Evolutionary conservation across 768 basidiomycete species (phyloP), one percentile per base, ranked within the genome.

Genomic region (Cystobasidiopsis lactophilus): DNA sequence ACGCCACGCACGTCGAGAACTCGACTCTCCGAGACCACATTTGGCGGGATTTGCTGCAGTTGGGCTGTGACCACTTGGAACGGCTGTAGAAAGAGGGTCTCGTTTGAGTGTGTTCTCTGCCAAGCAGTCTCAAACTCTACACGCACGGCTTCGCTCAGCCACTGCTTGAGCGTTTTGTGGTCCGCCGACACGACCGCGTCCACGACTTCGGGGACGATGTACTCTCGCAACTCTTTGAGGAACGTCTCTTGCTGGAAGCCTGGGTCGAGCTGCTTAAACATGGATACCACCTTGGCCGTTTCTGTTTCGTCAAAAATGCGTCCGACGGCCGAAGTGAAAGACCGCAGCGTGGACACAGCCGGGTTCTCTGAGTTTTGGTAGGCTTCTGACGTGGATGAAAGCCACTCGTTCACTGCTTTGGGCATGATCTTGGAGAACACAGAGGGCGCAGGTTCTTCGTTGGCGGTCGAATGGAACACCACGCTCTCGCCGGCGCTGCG

Each of bases 51-150:
- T 65, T 86, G 95, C 60, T 83, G 86, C 77, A 98, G 84, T 5
- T 88, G 91, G 5, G 91, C 91, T 82, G 89, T 91, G 3, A 95
- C 73, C n/a, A 96, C 85, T 59, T 91, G 93, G 65, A 88, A 95
- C 5, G 89, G 89, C 86, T 91, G 50, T 31, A 19, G 19, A n/a
- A 31, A 50, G 27, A 2, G 45, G 13, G 40, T 49, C 40, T n/a
- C n/a, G n/a, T n/a, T n/a, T n/a, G n/a, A 51, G 43, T 23, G 24
- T 29, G 19, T 38, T 13, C 19, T 50, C 2, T n/a, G 39, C 21
- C 27, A n/a, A n/a, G 27, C 10, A 29, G 10, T 11, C 21, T 50
- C 27, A 43, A 55, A 29, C 4, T 0, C 24, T 16, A 21, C 3
- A 68, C 88, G 65, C 63, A 91, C 89, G 50, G 85, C 93, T 68